phyloP scores from a whole-genome alignment of 805 yeast species.

The Helenozyma rhizophorensis region DNA sequence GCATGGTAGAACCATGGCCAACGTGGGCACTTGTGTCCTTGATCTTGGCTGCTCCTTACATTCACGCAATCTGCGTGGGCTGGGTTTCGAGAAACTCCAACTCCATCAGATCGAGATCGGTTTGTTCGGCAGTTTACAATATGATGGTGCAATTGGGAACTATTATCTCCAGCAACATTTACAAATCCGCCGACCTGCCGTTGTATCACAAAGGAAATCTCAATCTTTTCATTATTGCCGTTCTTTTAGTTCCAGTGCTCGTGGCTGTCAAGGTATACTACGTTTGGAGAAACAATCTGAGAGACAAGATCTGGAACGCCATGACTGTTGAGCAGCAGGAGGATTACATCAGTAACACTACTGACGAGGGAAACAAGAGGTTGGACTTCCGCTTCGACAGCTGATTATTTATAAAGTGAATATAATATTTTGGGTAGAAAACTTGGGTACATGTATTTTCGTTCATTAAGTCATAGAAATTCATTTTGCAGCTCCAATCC shows the following conservation, averaged over 20 bases:
- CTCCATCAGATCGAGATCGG: conserved; percentile 56
- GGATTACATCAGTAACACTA: conserved; percentile 40
- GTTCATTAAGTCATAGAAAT: too few species aligned
- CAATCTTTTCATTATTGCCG: conserved; percentile 27
- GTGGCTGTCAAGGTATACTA: conserved; percentile 32
- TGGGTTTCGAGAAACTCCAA: conserved; percentile 61
- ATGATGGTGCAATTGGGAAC: conserved; percentile 56
- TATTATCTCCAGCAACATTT: conserved; percentile 53
- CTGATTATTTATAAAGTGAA: too few species aligned
- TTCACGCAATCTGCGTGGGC: conserved; percentile 51
- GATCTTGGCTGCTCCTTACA: conserved; percentile 39
- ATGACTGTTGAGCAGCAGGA: conserved; percentile 45
- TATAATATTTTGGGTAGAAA: too few species aligned
- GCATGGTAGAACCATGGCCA: conserved; percentile 34
- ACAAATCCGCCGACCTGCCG: conserved; percentile 54
- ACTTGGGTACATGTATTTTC: too few species aligned
- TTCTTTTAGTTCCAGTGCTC: conserved; percentile 13
- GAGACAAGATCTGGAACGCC: conserved; percentile 46
- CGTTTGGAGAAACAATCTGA: conserved; percentile 34
- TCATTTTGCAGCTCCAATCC: conserved; percentile 25
- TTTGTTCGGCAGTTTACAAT: conserved; percentile 59
- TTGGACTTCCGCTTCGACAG: conserved; percentile 42
- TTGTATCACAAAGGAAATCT: conserved; percentile 53
- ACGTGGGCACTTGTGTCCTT: conserved; percentile 33
- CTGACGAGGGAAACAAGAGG: conserved; percentile 52